Evolutionary conservation across 2,329 filamentous ascomycete genomes (phyloP), one percentile per base, ranked within the genome.

Genomic region (Neodidymelliopsis sp.): DNA sequence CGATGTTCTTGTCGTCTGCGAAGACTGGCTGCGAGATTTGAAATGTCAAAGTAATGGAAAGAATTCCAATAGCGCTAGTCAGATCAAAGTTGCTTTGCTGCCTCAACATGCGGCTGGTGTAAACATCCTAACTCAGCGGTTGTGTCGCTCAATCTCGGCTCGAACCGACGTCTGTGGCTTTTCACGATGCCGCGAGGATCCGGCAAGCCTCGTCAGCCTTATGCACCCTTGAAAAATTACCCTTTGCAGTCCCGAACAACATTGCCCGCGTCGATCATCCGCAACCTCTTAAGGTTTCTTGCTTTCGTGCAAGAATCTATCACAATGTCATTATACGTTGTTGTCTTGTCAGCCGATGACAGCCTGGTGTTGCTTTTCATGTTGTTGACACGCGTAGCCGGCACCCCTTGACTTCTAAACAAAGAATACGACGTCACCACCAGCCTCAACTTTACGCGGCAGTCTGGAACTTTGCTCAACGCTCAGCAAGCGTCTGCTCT

Each of bases 181-280:
- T 37, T 43, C 38, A 40, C 13, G 35, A 35, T 40, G 29, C 35
- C 39, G 22, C 27, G n/a, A 18, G 13, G 31, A 33, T 29, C 39
- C 39, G 34, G 18, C 23, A 30, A 40, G 40, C 40, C 45, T 27
- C 41, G 18, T 39, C 45, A 44, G 35, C 47, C 40, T 44, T 44
- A 20, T 25, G 36, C 20, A 8, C 40, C 35, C 46, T 41, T 49
- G 33, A 33, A 28, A 19, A 18, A 29, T 41, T 34, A 24, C 16
- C 35, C 35, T 28, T n/a, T 38, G 35, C 24, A 20, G 34, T 22
- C 46, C 37, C 30, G 18, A 27, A 41, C 29, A 36, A 44, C 40
- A 50, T 45, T 12, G 22, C 35, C 47, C 6, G 25, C 20, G 47
- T 50, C 49, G 49, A 52, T 52, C 49, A 52, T 52, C 49, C 49